Evolutionary conservation across 305 asterid genomes (phyloP), one percentile per base, ranked within the genome.

Genomic region (Ajuga reptans): DNA sequence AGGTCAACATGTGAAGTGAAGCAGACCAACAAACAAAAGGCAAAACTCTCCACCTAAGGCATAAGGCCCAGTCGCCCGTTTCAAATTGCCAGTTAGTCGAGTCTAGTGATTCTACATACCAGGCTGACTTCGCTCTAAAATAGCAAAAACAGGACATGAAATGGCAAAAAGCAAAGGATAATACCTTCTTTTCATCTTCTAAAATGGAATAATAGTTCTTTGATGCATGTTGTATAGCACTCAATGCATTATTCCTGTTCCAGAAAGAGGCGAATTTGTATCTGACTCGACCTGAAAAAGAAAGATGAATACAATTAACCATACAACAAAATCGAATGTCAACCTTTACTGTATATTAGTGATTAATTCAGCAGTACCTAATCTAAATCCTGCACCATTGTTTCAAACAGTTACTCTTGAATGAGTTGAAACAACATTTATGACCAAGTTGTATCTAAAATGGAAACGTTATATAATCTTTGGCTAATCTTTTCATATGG

Each of bases 221-320:
- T 7, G 77, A 82, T 36, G 84, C 77, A 60, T 86, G 89, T 74
- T 86, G 95, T 75, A 93, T 79, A 69, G 86, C 85, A 79, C 84
- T 82, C 77, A 90, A 75, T n/a, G 91, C 83, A 50, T 90, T 83
- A 78, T 89, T 93, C 86, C 99, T 79, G 71, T 93, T 93, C 97
- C 99, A 93, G 83, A 93, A 93, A 74, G 99, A 93, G 42, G 99
- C 96, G 80, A 93, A 93, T 79, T 87, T 90, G 82, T 93, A 93
- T 77, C 96, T 87, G 72, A 93, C 90, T 78, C 94, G 84, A 78
- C 98, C 98, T 93, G 87, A 78, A 80, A 80, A 55, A 78, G 72
- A 73, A 64, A 72, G 56, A 73, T 27, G 39, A 46, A 56, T 41
- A 57, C 47, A 68, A n/a, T 41, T 56, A 57, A 51, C 18, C 9